Conservation (phyloP, 331 rosid species). For the Quercus lobata region DNA sequence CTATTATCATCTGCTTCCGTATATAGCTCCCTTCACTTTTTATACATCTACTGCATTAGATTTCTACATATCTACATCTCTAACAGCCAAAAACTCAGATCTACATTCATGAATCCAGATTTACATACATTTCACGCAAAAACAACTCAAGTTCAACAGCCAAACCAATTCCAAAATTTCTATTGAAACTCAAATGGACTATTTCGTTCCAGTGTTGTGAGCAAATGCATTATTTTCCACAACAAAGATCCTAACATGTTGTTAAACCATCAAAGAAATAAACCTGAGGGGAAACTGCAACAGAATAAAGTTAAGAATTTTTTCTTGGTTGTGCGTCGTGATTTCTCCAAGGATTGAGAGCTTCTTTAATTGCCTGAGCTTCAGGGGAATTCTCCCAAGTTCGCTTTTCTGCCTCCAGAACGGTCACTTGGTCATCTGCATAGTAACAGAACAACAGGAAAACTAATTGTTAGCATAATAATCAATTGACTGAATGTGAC, state of each 20-base stretch:
- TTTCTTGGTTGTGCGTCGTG: not conserved
- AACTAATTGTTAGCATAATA: slow-evolving; percentile 7
- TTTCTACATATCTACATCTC: no score
- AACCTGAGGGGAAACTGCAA: not conserved
- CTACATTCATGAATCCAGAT: no score
- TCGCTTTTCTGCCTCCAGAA: slow-evolving; percentile 75
- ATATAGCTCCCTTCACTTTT: no score
- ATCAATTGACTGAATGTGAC: not conserved
- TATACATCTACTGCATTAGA: no score
- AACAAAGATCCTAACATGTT: not conserved
- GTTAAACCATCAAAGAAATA: not conserved
- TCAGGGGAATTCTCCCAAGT: slow-evolving; percentile 82
- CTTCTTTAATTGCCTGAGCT: slow-evolving; percentile 69
- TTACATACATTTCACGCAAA: no score
- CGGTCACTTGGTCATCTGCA: slow-evolving; percentile 90
- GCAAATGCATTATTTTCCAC: not conserved
- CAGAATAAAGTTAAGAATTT: not conserved
- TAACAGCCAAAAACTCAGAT: no score
- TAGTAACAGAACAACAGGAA: not conserved
- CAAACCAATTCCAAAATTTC: no score
- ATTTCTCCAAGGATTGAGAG: slow-evolving; percentile 84
- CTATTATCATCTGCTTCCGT: no score
- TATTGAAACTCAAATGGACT: not conserved
- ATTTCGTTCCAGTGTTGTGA: not conserved
- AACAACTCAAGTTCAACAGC: no score